Evolutionary conservation across 257 asterid species (phyloP), one percentile per base, ranked within the genome.

Genomic region (Salvia hispanica): DNA sequence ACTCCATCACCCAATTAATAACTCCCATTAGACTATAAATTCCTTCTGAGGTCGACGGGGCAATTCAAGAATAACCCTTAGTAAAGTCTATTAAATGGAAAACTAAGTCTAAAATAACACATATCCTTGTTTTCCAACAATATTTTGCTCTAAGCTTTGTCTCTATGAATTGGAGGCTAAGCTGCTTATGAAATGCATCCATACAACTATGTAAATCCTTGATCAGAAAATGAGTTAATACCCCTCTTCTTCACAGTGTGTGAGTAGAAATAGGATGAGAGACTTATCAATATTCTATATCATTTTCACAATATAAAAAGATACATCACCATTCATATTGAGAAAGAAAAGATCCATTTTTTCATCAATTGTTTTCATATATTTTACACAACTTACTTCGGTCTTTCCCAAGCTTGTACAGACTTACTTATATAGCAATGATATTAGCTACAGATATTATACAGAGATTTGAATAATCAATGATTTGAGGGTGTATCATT

Each of bases 1-100:
- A 50, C 43, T 21, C 16, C 37, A 9, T 40, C 37, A 16, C 18
- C 52, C 52, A 25, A 16, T 40, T 9, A 10, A 40, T 15, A 18
- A 40, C 14, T 18, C 16, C 56, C 68, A 31, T n/a, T 47, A 47
- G 36, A 64, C 58, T 47, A 13, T 21, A 64, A 31, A 47, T 37
- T 47, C 58, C 7, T 14, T 47, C 44, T 63, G 58, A 46, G 57
- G 4, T 10, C 10, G 58, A 52, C 3, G 31, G 0, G 18, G n/a
- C 36, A 21, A 52, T 21, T 52, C 47, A 45, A 64, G 37, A n/a
- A 33, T 25, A 25, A 43, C 5, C 67, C 11, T 0, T 43, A 6
- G 56, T 7, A 50, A 16, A 50, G 8, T 50, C 33, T 50, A 15
- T 9, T 14, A 48, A 15, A 14, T 15, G 11, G 15, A 48, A 6